These are phyloP conservation scores for Umbelopsis sp. DNA, from an alignment of 192 early-diverging fungal species.

Conservation along the genomic window DNA sequence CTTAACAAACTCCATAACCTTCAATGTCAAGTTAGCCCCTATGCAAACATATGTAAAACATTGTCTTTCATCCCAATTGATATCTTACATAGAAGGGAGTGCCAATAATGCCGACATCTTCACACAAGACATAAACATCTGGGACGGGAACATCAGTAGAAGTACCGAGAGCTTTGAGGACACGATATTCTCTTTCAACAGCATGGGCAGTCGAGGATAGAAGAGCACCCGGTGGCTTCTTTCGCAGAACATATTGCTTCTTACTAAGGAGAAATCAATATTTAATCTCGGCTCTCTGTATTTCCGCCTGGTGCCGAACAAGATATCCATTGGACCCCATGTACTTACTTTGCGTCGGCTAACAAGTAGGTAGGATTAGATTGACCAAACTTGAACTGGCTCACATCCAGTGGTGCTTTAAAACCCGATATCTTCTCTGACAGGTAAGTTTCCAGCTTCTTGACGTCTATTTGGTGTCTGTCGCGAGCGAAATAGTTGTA, in stretches of 20 bases:
- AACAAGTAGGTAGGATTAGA: slow-evolving; percentile 95
- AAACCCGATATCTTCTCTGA: slow-evolving; percentile 51
- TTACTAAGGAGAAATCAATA: slow-evolving; percentile 42
- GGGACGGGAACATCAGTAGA: slow-evolving; percentile 88
- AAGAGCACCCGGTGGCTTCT: slow-evolving; percentile 88
- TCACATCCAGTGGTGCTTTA: slow-evolving; percentile 63
- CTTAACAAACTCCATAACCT: slow-evolving; percentile 92
- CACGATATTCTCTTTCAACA: slow-evolving; percentile 87
- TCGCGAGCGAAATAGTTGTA: background rate
- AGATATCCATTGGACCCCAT: no score
- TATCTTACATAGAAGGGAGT: slow-evolving; percentile 87
- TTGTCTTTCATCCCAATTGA: background rate
- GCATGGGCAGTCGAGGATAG: slow-evolving; percentile 88
- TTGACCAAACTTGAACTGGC: slow-evolving; percentile 91
- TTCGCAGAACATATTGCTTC: slow-evolving; percentile 78
- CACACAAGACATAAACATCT: slow-evolving; percentile 83
- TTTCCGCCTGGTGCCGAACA: no score
- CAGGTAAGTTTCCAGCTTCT: slow-evolving; percentile 64
- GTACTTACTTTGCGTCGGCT: slow-evolving; percentile 64
- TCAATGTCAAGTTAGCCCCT: background rate
- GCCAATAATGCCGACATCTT: slow-evolving; percentile 80
- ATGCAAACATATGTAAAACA: background rate
- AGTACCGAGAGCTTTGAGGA: slow-evolving; percentile 75
- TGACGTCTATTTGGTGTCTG: slow-evolving; percentile 64
- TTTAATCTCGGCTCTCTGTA: background rate